Conservation (phyloP, 164 flowering plant genomes). For the Pachysandra terminalis region DNA sequence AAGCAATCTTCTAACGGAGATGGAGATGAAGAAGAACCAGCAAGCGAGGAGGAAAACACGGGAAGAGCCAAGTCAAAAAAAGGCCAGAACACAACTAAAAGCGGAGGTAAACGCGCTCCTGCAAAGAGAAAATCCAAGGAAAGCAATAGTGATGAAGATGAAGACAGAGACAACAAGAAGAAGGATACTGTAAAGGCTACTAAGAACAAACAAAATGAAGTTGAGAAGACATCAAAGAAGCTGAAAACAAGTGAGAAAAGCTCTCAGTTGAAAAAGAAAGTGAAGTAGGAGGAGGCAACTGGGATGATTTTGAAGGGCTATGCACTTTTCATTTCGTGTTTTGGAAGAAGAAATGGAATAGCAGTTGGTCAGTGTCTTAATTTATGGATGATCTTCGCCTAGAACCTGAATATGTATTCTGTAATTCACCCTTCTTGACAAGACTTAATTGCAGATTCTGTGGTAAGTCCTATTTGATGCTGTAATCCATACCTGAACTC, state of each 20-base stretch:
- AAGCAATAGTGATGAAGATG: constrained; percentile 26
- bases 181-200: constrained; percentile 17
- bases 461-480: no score
- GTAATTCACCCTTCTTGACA: no score
- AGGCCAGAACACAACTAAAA: constrained; percentile 22
- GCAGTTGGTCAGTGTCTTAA: no score
- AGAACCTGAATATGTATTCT: no score
- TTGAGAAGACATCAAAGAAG: constrained; percentile 12
- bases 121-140: constrained; percentile 36
- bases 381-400: no score
- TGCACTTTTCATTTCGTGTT: neutral
- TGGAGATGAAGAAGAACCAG: constrained; percentile 24
- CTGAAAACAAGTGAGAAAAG: constrained; percentile 2
- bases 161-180: constrained; percentile 12
- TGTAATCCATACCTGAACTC: no score
- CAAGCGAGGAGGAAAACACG: constrained; percentile 26
- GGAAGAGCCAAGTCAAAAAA: constrained; percentile 26
- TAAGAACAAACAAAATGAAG: constrained; percentile 19
- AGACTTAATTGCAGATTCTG: no score
- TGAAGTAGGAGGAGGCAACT: constrained; percentile 4
- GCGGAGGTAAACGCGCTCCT: constrained; percentile 24
- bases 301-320: neutral
- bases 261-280: constrained; percentile 7
- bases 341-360: neutral
- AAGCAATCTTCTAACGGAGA: constrained; percentile 28